Evolutionary conservation across 2,329 filamentous ascomycete genomes (phyloP), one percentile per base, ranked within the genome.

Genomic region (Trichophyton verrucosum): DNA sequence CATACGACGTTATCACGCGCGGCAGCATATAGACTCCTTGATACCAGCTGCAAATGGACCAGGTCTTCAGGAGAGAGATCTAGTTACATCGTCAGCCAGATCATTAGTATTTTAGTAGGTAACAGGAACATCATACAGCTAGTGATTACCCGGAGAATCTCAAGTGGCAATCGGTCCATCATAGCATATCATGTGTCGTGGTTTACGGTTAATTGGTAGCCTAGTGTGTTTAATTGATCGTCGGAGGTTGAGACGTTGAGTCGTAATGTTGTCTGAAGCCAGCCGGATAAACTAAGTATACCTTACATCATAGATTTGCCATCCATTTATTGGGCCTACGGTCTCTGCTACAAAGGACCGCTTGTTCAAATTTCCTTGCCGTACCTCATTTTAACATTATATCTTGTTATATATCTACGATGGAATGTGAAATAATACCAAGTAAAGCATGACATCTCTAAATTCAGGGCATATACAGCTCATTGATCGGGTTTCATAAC

Each of bases 1-100:
- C 91, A 96, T 40, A 92, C 77, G 44, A 79, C 81, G 67, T 87
- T 82, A 70, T 95, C 89, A 61, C 89, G 85, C 44, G 83, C 86
- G 47, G 94, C 77, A 33, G 77, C 73, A 30, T 86, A 80, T 62
- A 92, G 82, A 51, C 78, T 80, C 64, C 79, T 83, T 27, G 84
- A 92, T 11, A 89, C 83, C 20, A 82, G 79, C 73, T 91, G 89
- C 38, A 92, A 76, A 60, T 74, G 79, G 61, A 86, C 82, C 62
- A 91, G 80, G 64, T 90, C 82, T 47, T 71, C 68, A 15, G 84
- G 80, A n/a, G 82, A 78, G 64, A 91, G 81, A 68, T 80, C 85
- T 88, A 61, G 33, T 38, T 38, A 13, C 33, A 4, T 9, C 33
- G 33, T 38, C 59, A 61, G 20, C 7, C 20, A 27, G 5, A 9